Evolutionary conservation across 2,329 filamentous ascomycete species (phyloP), one percentile per base, ranked within the genome.

Genomic region (Rutstroemia sp.): DNA sequence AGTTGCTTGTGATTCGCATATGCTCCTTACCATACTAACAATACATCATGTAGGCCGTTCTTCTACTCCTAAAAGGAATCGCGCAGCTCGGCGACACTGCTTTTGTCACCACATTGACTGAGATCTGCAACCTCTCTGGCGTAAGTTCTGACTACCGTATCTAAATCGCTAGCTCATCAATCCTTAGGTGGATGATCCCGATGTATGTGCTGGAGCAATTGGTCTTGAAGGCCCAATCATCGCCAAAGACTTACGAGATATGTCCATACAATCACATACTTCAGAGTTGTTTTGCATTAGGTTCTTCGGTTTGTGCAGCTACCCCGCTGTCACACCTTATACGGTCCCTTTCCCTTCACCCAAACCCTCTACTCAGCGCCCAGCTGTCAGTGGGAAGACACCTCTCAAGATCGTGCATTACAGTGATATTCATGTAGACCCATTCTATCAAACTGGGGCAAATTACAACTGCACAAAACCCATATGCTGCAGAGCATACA

Each of bases 151-250:
- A 16, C 61, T 49, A 14, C 3, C 10, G 39, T 38, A 45, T 10
- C 23, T 36, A 10, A 45, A n/a, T 10, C 23, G 23, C 7, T 19
- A 45, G 21, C 47, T 38, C 38, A 44, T 19, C 12, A 30, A 48
- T 6, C 40, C 54, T 9, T 5, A 52, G 50, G 55, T 55, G 44
- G 51, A 39, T 8, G 72, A 74, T 56, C 71, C 71, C 51, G 63
- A 69, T 57, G 60, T 62, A 23, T 55, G 62, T 56, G 70, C 74
- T 2, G 81, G 81, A 4, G 69, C 76, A 14, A 73, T 83, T 38
- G 70, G 69, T 2, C 71, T 73, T 0, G 78, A 84, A 64, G 80
- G 77, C 0, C 79, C 79, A 5, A 76, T 81, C 51, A 67, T 82
- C 27, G 77, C 79, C 36, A 71, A 75, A 40, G 72, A 72, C 10